Base-by-base conservation (phyloP, 257 asterid genomes). In the Linaria vulgaris region DNA sequence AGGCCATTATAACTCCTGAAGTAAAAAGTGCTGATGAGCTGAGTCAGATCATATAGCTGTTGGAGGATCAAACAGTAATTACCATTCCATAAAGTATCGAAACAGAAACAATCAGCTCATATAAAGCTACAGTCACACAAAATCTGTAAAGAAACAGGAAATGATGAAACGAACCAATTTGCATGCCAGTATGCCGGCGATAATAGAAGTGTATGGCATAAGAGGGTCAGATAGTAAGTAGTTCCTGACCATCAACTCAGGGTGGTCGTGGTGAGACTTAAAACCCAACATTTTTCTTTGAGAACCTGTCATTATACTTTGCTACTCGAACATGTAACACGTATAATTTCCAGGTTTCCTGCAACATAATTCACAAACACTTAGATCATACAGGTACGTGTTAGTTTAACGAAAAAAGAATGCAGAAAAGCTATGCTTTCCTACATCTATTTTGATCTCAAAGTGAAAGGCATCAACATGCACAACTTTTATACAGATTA, bases 141-240 rank as follows among this genome's bases (percentile, higher is more conserved):
- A 69, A 59, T 6, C 7, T 34, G 77, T 24, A 74, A 25, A 72
- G 63, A 17, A 54, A 66, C 12, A 17, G 52, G 22, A 56, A 63
- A 64, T 39, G 60, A 46, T 27, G 23, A 38, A 65, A 66, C 83
- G 34, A 83, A 91, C 98, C 95, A 91, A 66, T 86, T 86, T 88
- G 90, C 83, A 86, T 21, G 91, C 79, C 78, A 86, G 37, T 39
- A 84, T 72, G 71, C 98, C 96, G 71, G 83, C 81, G 51, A 91
- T 68, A 57, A 91, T 75, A 53, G 96, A 81, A 57, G 92, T 75
- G 78, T 86, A 91, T 15, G 98, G 98, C 41, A 91, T 78, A 74
- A 75, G 78, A 61, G 94, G 90, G 80, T 88, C 94, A n/a, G 98
- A 79, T 31, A 91, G 76, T 37, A 91, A 76, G 72, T 88, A 91